Evolutionary conservation across 2,329 filamentous ascomycete species (phyloP).

Genomic region (Cladorrhinum sp.): DNA sequence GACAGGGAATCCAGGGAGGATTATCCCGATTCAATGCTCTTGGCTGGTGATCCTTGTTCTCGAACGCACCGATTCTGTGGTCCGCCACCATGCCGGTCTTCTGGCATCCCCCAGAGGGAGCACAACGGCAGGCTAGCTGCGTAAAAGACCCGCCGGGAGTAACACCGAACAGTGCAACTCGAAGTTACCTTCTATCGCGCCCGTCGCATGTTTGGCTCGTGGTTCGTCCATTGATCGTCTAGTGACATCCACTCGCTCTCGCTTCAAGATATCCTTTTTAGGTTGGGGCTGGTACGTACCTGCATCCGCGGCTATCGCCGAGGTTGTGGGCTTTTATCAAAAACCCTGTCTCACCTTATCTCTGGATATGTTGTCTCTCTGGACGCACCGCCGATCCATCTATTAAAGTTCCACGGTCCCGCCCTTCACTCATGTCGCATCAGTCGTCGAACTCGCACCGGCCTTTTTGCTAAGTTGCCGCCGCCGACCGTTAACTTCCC

Average conservation of each 20-base stretch:
- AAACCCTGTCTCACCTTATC: conserved; percentile 2
- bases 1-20: neutral
- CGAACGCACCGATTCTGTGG: neutral
- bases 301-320: neutral
- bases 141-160: conserved; percentile 11
- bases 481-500: neutral
- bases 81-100: neutral
- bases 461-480: conserved; percentile 6
- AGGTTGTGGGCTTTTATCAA: neutral
- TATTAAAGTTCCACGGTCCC: conserved; percentile 11
- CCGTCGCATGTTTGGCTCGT: neutral
- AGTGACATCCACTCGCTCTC: neutral
- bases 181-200: neutral
- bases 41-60: conserved; percentile 2
- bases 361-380: neutral
- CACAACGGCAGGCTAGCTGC: neutral
- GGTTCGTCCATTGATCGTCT: too few relatives aligned
- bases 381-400: neutral
- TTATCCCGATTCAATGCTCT: neutral
- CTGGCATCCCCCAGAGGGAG: neutral
- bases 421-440: neutral
- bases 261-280: neutral
- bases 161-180: conserved; percentile 12
- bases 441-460: conserved; percentile 7
- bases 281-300: neutral